Base-by-base conservation (phyloP, 805 yeast species). In the Komagataella pastoris region DNA sequence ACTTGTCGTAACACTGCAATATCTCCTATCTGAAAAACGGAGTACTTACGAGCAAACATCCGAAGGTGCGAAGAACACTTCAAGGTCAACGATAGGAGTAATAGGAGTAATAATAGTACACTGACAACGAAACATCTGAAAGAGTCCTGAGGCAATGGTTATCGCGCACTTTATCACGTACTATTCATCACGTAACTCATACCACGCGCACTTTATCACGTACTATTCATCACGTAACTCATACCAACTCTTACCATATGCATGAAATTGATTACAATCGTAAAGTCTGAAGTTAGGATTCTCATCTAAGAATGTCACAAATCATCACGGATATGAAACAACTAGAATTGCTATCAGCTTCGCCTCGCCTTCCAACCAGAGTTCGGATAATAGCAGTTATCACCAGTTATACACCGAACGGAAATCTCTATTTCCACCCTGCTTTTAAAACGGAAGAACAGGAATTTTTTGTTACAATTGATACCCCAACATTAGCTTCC, bases 1-100 rank as follows among this genome's bases (percentile, higher is more conserved):
- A 63, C 53, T 7, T 64, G 65, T 8, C 63, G 56, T 2, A 67
- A 50, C 2, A 69, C 48, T 1, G 60, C 71, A 2, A 60, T 47
- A 51, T 70, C 73, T 3, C 69, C 68, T 14, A 51, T 52, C n/a
- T 52, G 51, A 51, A 66, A 64, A 19, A 48, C 54, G 1, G 47
- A 44, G 14, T 30, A 30, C 14, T 30, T 30, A 30, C 40, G 40
- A 30, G 40, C 40, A 30, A 30, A 30, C 40, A 30, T 30, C 14
- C 40, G 6, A 30, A 10, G 40, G 14, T 30, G 40, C 40, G 14
- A 30, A 30, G 40, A 14, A 30, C 40, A 24, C 36, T 6, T 24
- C 36, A 24, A 24, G 18, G 18, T 18, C 18, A 18, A 18, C 18
- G 18, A 18, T 18, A 18, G 18, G 18, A 18, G 18, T 18, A 18